These are phyloP conservation scores for Kuraishia borneana DNA, from an alignment of 805 yeast genomes.

Conservation along the genomic window DNA sequence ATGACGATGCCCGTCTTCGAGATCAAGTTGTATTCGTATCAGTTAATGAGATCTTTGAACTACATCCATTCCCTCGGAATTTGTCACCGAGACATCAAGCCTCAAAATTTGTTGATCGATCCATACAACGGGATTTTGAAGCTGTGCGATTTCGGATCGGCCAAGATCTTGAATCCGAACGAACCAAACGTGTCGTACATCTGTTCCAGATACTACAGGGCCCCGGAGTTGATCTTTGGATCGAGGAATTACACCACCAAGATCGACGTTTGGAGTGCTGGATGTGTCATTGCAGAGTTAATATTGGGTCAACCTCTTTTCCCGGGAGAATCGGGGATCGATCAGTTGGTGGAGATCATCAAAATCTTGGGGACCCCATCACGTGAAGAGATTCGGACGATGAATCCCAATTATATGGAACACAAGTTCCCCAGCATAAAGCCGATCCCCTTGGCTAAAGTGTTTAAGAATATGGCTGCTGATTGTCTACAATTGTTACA, in stretches of 20 bases:
- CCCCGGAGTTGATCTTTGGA: constrained; percentile 96
- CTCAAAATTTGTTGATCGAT: constrained; percentile 80
- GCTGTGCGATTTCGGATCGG: constrained; percentile 94
- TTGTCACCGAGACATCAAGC: constrained; percentile 91
- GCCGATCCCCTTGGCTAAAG: constrained; percentile 61
- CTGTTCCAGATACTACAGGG: constrained; percentile 93
- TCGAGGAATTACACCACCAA: constrained; percentile 94
- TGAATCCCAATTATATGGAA: constrained; percentile 97
- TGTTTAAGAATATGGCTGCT: constrained; percentile 45
- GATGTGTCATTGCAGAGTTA: constrained; percentile 96
- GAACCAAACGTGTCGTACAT: constrained; percentile 96
- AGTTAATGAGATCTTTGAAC: constrained; percentile 66
- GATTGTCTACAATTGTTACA: constrained; percentile 47
- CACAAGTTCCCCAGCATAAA: constrained; percentile 86
- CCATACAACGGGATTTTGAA: constrained; percentile 78
- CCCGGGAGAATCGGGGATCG: constrained; percentile 97
- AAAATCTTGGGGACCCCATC: constrained; percentile 94
- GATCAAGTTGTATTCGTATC: constrained; percentile 74
- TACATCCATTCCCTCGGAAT: constrained; percentile 66
- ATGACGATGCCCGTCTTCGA: constrained; percentile 82
- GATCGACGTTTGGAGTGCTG: constrained; percentile 96
- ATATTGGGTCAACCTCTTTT: constrained; percentile 92
- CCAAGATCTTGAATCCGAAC: constrained; percentile 76
- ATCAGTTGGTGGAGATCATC: constrained; percentile 92
- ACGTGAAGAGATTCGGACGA: constrained; percentile 79